Evolutionary conservation across 2,329 filamentous ascomycete species (phyloP).

Genomic region (Ceratocystis ficicola): DNA sequence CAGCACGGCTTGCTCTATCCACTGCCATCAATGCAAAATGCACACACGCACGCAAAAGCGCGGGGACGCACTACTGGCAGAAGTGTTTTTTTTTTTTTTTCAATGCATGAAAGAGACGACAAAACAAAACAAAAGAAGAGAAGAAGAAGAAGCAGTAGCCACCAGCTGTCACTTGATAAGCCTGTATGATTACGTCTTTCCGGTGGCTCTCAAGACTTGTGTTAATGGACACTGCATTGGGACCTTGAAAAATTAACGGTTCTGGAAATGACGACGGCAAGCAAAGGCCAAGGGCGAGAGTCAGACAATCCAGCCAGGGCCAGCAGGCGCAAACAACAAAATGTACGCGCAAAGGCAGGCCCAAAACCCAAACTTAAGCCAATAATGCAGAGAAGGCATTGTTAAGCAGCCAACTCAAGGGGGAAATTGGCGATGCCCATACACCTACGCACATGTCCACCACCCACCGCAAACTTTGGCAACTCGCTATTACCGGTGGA

Average conservation of each 20-base stretch:
- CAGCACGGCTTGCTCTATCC: not conserved
- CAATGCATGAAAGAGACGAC: not conserved
- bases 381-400: not conserved
- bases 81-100: not conserved
- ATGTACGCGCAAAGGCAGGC: not conserved
- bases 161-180: not conserved
- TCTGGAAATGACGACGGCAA: conserved; percentile 1
- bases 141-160: not conserved
- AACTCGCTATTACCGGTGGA: conserved; percentile 1
- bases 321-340: not conserved
- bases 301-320: not conserved
- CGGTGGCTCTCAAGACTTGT: not conserved
- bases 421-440: not conserved
- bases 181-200: not conserved
- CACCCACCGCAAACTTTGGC: not conserved
- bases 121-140: not conserved
- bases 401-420: not conserved
- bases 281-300: not conserved
- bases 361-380: not conserved
- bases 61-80: no score
- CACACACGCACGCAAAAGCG: not conserved
- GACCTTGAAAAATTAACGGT: not conserved
- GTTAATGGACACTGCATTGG: not conserved
- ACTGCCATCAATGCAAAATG: not conserved
- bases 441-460: not conserved